Percentiles rank a stretch among this genome's conserved stretches.
phyloP scores from a whole-genome alignment of 768 basidiomycete genomes.

The Lepiota subincarnata region DNA sequence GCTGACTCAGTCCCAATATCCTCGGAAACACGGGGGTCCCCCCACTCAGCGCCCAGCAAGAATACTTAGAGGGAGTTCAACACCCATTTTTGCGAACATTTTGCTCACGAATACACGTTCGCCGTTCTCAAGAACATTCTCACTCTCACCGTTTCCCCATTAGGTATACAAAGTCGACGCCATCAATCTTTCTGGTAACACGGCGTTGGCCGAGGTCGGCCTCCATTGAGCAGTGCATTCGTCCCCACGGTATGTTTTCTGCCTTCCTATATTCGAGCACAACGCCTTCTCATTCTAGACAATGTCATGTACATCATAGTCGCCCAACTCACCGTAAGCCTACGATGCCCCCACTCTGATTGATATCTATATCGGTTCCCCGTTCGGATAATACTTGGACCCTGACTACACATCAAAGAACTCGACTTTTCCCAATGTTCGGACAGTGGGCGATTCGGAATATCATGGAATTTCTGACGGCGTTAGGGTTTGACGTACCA shows the following conservation, averaged over 20 bases:
- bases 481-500: neutral
- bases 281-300: neutral
- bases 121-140: conserved; percentile 12
- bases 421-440: neutral
- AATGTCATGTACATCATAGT: neutral
- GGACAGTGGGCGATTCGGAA: neutral
- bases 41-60: neutral
- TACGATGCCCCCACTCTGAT: neutral
- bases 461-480: neutral
- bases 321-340: neutral
- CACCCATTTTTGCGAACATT: neutral
- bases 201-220: conserved; percentile 1
- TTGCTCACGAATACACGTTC: conserved; percentile 8
- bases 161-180: conserved; percentile 10
- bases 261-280: neutral
- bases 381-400: neutral
- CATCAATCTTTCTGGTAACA: conserved; percentile 13
- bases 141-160: conserved; percentile 24
- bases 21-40: neutral
- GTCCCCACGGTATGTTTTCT: neutral
- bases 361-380: neutral
- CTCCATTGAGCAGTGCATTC: neutral
- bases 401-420: neutral
- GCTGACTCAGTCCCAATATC: neutral
- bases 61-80: neutral